A percentile compares a stretch with the other conserved stretches of the same genome.
phyloP scores from a whole-genome alignment of 306 rosid species.

The Quercus dentata region DNA sequence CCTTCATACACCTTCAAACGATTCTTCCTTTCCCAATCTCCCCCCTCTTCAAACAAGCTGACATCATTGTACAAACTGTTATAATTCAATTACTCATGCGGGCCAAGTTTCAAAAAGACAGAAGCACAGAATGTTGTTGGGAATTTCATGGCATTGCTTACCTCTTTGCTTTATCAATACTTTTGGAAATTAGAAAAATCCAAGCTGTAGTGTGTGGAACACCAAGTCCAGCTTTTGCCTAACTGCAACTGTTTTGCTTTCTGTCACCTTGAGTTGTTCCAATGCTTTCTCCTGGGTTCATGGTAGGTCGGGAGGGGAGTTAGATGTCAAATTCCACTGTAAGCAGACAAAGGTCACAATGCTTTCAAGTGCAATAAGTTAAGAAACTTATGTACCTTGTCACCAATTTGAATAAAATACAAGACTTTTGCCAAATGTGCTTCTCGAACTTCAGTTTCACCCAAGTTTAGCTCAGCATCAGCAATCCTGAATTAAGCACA shows the following conservation, averaged over 20 bases:
- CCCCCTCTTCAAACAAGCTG: slow-evolving; percentile 99
- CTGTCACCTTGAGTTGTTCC: slow-evolving; percentile 90
- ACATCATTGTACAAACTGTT: slow-evolving; percentile 26
- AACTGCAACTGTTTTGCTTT: slow-evolving; percentile 91
- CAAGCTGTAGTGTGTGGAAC: slow-evolving; percentile 80
- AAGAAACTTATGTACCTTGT: slow-evolving; percentile 54
- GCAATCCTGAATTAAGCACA: slow-evolving; percentile 65
- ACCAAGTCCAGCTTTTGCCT: slow-evolving; percentile 98
- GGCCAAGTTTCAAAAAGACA: slow-evolving; percentile 9
- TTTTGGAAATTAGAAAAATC: slow-evolving; percentile 86
- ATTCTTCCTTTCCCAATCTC: slow-evolving; percentile 99
- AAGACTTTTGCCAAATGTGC: slow-evolving; percentile 93
- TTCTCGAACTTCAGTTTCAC: slow-evolving; percentile 99
- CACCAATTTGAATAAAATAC: slow-evolving; percentile 83
- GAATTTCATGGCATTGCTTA: slow-evolving; percentile 24
- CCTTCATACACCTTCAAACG: slow-evolving; percentile 94
- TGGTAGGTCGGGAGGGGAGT: background rate
- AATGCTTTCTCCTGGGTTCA: slow-evolving; percentile 74
- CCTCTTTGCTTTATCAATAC: slow-evolving; percentile 94
- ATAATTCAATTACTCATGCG: slow-evolving; percentile 10
- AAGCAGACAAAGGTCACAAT: background rate
- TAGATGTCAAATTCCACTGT: slow-evolving; percentile 1
- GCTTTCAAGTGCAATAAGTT: background rate
- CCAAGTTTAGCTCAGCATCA: slow-evolving; percentile 95
- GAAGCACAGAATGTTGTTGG: background rate